These are phyloP conservation scores for Fonsecaea erecta DNA, from an alignment of 2,329 filamentous ascomycete genomes.

Conservation along the genomic window DNA sequence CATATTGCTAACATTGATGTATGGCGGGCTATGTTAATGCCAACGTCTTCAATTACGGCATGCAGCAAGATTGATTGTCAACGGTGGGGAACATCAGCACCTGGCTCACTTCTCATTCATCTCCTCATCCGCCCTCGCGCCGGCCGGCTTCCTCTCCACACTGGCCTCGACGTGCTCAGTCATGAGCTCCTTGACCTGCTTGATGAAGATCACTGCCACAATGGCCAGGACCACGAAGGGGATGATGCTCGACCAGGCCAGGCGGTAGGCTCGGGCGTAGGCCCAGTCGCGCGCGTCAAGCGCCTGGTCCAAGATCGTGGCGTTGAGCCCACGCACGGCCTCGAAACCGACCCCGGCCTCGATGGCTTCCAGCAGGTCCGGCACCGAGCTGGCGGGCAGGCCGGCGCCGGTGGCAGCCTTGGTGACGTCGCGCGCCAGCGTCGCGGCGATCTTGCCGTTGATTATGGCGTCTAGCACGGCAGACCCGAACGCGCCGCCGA, in stretches of 20 bases:
- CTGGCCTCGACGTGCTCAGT: slow-evolving; percentile 60
- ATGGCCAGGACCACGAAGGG: slow-evolving; percentile 58
- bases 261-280: slow-evolving; percentile 55
- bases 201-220: slow-evolving; percentile 51
- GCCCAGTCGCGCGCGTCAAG: slow-evolving; percentile 50
- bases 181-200: slow-evolving; percentile 58
- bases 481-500: slow-evolving; percentile 59
- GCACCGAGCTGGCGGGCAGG: slow-evolving; percentile 45
- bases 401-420: slow-evolving; percentile 50
- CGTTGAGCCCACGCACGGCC: slow-evolving; percentile 46
- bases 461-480: slow-evolving; percentile 59
- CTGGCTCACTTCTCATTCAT: slow-evolving; percentile 1
- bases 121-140: background rate
- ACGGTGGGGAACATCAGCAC: no score
- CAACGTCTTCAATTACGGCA: no score
- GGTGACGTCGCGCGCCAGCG: slow-evolving; percentile 46
- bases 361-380: slow-evolving; percentile 45
- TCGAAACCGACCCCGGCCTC: slow-evolving; percentile 42
- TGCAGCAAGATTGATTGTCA: no score
- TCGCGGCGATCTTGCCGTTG: slow-evolving; percentile 52
- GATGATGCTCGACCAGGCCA: slow-evolving; percentile 57
- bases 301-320: slow-evolving; percentile 47
- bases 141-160: slow-evolving; percentile 45
- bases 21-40: no score
- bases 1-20: no score